A percentile compares a stretch with the other conserved stretches of the same genome.
Evolutionary conservation across 2,329 filamentous ascomycete genomes (phyloP).

Genomic region (Fusarium compactum): DNA sequence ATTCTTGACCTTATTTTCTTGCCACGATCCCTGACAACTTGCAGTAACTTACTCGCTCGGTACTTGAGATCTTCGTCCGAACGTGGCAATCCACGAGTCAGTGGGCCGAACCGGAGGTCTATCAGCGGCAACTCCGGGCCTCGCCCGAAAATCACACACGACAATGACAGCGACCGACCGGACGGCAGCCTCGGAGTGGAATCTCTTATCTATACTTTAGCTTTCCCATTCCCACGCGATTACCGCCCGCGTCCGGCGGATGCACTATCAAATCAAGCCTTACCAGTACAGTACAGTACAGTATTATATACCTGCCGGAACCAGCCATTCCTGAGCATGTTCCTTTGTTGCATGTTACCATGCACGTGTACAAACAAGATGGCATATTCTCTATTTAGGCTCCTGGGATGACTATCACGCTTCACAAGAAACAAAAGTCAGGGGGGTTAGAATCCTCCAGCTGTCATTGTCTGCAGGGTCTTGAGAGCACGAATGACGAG

Average conservation of each 20-base stretch:
- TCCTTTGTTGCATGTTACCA: constrained; percentile 18
- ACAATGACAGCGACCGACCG: neutral
- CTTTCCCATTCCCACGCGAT: constrained; percentile 13
- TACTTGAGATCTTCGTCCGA: constrained; percentile 6
- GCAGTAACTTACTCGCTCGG: constrained; percentile 10
- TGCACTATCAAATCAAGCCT: constrained; percentile 11
- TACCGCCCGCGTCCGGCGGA: constrained; percentile 25
- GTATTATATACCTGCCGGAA: constrained; percentile 10
- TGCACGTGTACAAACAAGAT: constrained; percentile 25
- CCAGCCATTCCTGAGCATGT: constrained; percentile 3
- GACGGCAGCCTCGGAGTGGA: constrained; percentile 24
- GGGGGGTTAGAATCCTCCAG: constrained; percentile 23
- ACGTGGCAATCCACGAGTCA: constrained; percentile 29
- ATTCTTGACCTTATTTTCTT: constrained; percentile 1
- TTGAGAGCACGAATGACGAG: constrained; percentile 25
- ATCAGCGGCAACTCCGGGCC: constrained; percentile 33
- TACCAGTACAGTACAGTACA: neutral
- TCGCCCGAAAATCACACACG: constrained; percentile 25
- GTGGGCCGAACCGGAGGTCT: constrained; percentile 34
- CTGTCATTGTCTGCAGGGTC: constrained; percentile 38
- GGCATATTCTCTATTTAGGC: constrained; percentile 1
- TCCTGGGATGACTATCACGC: constrained; percentile 22
- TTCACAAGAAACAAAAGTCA: constrained; percentile 25
- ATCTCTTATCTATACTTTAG: constrained; percentile 37
- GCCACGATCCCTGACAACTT: neutral